phyloP scores from a whole-genome alignment of 176 grass and related monocot genomes.

The Cymbopogon citratus region DNA sequence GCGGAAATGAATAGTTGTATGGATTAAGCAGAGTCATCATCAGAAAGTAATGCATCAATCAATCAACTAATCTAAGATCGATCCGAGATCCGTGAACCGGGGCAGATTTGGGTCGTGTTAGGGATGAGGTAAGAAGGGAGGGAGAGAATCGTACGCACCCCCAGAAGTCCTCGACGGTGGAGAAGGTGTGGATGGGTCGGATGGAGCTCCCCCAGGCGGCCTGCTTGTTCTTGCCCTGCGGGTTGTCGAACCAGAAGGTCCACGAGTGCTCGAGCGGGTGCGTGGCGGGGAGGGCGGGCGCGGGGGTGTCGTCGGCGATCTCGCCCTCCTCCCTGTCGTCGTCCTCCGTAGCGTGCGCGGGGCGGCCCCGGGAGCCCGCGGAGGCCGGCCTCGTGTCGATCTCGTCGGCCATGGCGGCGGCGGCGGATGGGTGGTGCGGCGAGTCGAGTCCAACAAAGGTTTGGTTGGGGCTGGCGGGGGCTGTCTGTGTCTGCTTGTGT shows the following conservation, averaged over 20 bases:
- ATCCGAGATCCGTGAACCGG: neutral
- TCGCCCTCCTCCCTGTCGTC: slow-evolving; percentile 87
- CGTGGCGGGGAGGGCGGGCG: neutral
- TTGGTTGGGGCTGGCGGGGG: no score
- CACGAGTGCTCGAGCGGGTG: slow-evolving; percentile 81
- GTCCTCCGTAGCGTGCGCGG: slow-evolving; percentile 36
- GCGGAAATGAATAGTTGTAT: neutral
- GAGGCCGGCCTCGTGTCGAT: slow-evolving; percentile 32
- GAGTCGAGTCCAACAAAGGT: no score
- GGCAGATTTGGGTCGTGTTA: neutral
- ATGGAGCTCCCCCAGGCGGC: slow-evolving; percentile 77
- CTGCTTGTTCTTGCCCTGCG: slow-evolving; percentile 46
- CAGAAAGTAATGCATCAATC: neutral
- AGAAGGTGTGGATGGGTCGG: slow-evolving; percentile 80
- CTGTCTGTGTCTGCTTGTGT: no score
- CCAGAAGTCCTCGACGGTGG: slow-evolving; percentile 95
- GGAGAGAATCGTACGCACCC: slow-evolving; percentile 10
- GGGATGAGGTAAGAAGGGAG: no score
- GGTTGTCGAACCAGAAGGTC: slow-evolving; percentile 99
- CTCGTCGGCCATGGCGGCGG: slow-evolving; percentile 36
- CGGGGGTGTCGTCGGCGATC: slow-evolving; percentile 51
- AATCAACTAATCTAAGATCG: neutral
- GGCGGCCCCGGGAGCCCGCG: slow-evolving; percentile 5
- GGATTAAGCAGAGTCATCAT: neutral
- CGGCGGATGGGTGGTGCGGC: no score